Evolutionary conservation across 2,329 filamentous ascomycete species (phyloP).

Genomic region (Truncatella angustata): DNA sequence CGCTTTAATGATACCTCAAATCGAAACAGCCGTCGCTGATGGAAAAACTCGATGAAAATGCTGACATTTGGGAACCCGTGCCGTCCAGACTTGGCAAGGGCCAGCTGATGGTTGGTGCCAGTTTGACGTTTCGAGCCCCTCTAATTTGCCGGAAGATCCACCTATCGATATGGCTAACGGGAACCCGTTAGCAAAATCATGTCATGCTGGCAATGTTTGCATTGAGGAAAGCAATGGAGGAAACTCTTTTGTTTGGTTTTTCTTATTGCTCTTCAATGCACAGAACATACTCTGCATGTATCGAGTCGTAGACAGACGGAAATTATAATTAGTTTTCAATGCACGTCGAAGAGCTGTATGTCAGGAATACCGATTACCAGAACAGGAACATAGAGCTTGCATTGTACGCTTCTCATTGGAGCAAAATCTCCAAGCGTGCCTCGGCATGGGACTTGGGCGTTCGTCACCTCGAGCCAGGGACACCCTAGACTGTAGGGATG

Average conservation of each 20-base stretch:
- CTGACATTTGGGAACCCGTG: not conserved
- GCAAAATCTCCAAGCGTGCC: constrained; percentile 1
- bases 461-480: not conserved
- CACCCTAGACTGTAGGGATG: not conserved
- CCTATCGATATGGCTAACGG: not conserved
- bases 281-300: too few relatives aligned
- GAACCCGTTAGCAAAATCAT: not conserved
- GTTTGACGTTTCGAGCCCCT: constrained; percentile 3
- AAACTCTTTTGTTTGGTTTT: too few relatives aligned
- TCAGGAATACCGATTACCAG: not conserved
- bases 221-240: too few relatives aligned
- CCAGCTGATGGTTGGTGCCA: too few relatives aligned
- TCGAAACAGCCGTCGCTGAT: not conserved
- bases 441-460: not conserved
- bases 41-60: not conserved
- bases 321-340: too few relatives aligned
- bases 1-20: not conserved
- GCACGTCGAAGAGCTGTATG: too few relatives aligned
- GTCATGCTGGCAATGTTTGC: too few relatives aligned
- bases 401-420: not conserved
- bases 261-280: too few relatives aligned
- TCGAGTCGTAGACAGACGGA: too few relatives aligned
- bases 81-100: too few relatives aligned
- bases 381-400: not conserved
- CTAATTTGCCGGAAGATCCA: not conserved